These are phyloP conservation scores for Stachybotrys chartarum DNA, from an alignment of 2,329 filamentous ascomycete genomes.

Conservation along the genomic window DNA sequence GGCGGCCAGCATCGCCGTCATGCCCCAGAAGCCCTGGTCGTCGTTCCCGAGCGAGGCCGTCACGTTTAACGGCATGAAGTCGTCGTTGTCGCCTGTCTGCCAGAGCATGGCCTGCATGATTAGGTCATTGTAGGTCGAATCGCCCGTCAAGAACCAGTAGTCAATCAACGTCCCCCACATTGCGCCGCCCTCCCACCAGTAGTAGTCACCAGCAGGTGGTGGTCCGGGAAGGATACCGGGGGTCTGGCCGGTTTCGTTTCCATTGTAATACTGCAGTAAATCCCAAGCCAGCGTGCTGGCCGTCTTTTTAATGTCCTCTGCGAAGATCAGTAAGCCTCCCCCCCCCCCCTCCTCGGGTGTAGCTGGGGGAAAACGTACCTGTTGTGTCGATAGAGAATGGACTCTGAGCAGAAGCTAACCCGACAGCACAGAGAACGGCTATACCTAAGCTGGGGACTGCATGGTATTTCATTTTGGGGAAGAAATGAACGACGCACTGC, in stretches of 20 bases:
- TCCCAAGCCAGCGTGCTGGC: constrained; percentile 34
- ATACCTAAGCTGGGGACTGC: constrained; percentile 3
- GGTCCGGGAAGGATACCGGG: constrained; percentile 42
- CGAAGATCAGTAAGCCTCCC: constrained; percentile 7
- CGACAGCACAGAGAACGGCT: constrained; percentile 12
- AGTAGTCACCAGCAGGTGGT: constrained; percentile 41
- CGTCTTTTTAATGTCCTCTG: constrained; percentile 30
- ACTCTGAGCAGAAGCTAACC: constrained; percentile 13
- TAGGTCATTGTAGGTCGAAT: constrained; percentile 48
- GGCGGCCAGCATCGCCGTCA: constrained; percentile 55
- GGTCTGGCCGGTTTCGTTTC: constrained; percentile 34
- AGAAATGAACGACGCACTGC: background rate
- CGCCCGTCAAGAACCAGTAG: constrained; percentile 57
- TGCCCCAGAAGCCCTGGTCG: constrained; percentile 61
- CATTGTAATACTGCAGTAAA: constrained; percentile 38
- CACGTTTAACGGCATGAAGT: constrained; percentile 50
- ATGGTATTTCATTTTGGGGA: background rate
- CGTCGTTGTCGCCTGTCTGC: constrained; percentile 43
- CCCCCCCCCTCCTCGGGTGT: background rate
- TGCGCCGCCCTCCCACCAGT: constrained; percentile 61
- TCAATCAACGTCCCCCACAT: constrained; percentile 58
- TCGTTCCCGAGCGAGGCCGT: constrained; percentile 52
- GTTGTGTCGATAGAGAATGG: constrained; percentile 15
- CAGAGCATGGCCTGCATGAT: constrained; percentile 43
- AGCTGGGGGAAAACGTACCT: constrained; percentile 8